Evolutionary conservation across 2,329 filamentous ascomycete species (phyloP).

Genomic region (Lachnellula hyalina): DNA sequence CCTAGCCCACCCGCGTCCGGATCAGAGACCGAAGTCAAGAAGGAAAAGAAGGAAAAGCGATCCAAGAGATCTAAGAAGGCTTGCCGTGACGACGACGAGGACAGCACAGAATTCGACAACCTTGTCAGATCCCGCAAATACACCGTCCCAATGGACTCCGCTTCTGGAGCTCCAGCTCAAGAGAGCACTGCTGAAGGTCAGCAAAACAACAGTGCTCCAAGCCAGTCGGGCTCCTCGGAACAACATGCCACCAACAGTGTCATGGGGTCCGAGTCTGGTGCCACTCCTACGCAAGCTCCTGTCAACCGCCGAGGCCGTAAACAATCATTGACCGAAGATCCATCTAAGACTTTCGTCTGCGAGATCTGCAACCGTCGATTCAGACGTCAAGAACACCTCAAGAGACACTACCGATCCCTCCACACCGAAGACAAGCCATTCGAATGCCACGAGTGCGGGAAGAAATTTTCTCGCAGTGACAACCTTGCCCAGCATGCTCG

Average conservation of each 20-base stretch:
- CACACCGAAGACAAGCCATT: constrained; percentile 99
- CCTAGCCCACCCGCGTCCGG: constrained; percentile 57
- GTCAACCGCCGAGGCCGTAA: constrained; percentile 92
- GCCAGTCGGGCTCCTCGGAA: constrained; percentile 37
- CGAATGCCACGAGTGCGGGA: constrained; percentile 94
- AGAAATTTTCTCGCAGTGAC: constrained; percentile 98
- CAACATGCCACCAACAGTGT: constrained; percentile 37
- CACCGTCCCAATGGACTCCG: constrained; percentile 30
- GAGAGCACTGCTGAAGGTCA: constrained; percentile 23
- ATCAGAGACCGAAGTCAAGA: constrained; percentile 44
- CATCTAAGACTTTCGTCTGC: constrained; percentile 97
- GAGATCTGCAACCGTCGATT: constrained; percentile 95
- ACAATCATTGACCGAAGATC: constrained; percentile 96
- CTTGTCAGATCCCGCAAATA: constrained; percentile 32
- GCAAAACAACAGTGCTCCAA: constrained; percentile 32
- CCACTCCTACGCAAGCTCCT: constrained; percentile 42
- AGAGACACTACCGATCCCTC: constrained; percentile 96
- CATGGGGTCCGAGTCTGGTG: constrained; percentile 33
- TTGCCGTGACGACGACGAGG: constrained; percentile 26
- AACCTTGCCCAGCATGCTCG: constrained; percentile 95
- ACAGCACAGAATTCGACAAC: constrained; percentile 32
- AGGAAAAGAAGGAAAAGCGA: constrained; percentile 42
- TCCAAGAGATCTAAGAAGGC: constrained; percentile 50
- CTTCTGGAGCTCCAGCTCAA: constrained; percentile 25
- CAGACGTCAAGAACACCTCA: constrained; percentile 95